phyloP scores from a whole-genome alignment of 441 rosid genomes.

The Jatropha multifida region DNA sequence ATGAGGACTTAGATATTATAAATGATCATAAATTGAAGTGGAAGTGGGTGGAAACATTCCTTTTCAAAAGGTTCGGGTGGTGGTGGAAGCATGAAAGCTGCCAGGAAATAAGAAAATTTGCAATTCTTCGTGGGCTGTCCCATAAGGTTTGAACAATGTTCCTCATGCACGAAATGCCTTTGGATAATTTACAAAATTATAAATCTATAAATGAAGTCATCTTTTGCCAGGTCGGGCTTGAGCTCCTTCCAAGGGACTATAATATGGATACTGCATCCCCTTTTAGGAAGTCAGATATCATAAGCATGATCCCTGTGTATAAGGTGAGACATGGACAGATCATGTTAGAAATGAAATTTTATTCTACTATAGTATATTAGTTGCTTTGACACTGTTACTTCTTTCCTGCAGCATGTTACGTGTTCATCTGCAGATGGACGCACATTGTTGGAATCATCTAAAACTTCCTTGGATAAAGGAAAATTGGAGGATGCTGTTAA shows the following conservation, averaged over 20 bases:
- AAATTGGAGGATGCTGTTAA: conserved; percentile 87
- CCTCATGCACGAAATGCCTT: conserved; percentile 18
- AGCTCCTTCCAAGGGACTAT: conserved; percentile 67
- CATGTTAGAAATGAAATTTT: conserved; percentile 9
- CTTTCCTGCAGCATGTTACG: conserved; percentile 65
- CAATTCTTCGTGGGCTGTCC: conserved; percentile 68
- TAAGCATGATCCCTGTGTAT: conserved; percentile 64
- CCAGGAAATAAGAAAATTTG: conserved; percentile 59
- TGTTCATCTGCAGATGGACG: conserved; percentile 90
- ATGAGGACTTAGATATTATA: conserved; percentile 26
- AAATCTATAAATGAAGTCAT: conserved; percentile 20
- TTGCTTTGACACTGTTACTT: conserved; percentile 28
- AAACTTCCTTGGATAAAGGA: conserved; percentile 85
- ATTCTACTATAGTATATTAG: conserved; percentile 3
- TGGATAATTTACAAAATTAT: neutral
- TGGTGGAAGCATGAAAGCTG: conserved; percentile 44
- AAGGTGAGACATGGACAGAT: conserved; percentile 39
- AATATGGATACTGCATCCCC: conserved; percentile 54
- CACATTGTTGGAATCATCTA: conserved; percentile 82
- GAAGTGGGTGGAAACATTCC: conserved; percentile 56
- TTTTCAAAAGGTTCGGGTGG: conserved; percentile 59
- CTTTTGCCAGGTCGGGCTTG: conserved; percentile 54
- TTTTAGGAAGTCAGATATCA: conserved; percentile 47
- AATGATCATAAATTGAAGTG: conserved; percentile 45
- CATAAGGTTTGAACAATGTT: conserved; percentile 45